phyloP scores from a whole-genome alignment of 208 protist species.

The Crithidia thermophila region DNA sequence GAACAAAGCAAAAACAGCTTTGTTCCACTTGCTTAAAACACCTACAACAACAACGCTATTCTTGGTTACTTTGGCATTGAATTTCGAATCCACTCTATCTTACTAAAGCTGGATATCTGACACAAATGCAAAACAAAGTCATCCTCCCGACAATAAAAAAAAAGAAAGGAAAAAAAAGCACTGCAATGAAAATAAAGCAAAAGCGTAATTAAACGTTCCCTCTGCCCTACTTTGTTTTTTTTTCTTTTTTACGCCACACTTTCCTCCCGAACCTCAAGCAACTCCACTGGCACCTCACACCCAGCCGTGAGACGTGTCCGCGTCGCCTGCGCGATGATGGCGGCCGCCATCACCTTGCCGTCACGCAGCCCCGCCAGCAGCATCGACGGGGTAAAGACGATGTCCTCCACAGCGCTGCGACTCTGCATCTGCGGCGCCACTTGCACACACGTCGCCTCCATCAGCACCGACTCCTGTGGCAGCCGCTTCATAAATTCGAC shows the following conservation, averaged over 20 bases:
- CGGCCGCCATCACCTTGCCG: constrained; percentile 73
- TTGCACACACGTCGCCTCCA: constrained; percentile 44
- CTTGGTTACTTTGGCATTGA: too few relatives aligned
- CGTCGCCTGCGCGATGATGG: constrained; percentile 57
- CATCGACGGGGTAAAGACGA: constrained; percentile 82
- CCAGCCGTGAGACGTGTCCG: constrained; percentile 35
- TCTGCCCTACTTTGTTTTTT: background rate
- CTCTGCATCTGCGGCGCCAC: constrained; percentile 36
- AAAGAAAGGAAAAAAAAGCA: constrained; percentile 24
- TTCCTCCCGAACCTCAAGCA: constrained; percentile 13
- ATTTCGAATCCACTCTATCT: too few relatives aligned
- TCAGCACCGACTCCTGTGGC: constrained; percentile 28
- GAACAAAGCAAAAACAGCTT: too few relatives aligned
- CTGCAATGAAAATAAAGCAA: too few relatives aligned
- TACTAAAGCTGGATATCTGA: too few relatives aligned
- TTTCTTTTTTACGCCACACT: background rate
- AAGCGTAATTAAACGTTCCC: too few relatives aligned
- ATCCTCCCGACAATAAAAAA: background rate
- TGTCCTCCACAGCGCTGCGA: constrained; percentile 49
- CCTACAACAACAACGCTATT: too few relatives aligned
- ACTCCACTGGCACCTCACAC: background rate
- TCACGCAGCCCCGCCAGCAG: constrained; percentile 78
- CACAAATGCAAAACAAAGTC: background rate
- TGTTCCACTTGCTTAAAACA: too few relatives aligned
- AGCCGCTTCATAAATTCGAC: constrained; percentile 19